phyloP scores from a whole-genome alignment of 1,284 basidiomycete species.

The Naganishia sp. region DNA sequence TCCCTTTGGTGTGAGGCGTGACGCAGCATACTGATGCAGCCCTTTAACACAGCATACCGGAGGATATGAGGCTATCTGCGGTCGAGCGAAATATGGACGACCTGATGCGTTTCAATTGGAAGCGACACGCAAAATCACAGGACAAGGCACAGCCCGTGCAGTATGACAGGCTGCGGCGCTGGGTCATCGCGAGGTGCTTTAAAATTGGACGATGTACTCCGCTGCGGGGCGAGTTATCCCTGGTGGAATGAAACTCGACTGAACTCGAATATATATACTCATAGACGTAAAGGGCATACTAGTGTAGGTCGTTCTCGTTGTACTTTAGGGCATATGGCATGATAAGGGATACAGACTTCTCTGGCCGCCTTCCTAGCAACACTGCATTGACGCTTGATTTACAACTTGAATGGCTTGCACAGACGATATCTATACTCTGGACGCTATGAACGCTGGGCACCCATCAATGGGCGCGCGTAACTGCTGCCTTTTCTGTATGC shows the following conservation, averaged over 20 bases:
- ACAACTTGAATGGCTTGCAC: too few species aligned
- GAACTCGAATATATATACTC: too few species aligned
- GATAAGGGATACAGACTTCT: too few species aligned
- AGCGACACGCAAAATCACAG: conserved; percentile 8
- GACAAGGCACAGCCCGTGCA: conserved; percentile 10
- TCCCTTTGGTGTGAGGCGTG: too few species aligned
- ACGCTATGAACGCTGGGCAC: too few species aligned
- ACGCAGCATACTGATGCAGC: neutral
- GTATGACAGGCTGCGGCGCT: conserved; percentile 19
- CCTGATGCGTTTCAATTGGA: conserved; percentile 31
- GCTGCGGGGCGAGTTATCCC: conserved; percentile 13
- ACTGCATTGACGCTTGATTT: too few species aligned
- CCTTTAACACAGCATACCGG: conserved; percentile 27
- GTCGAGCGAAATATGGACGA: conserved; percentile 32
- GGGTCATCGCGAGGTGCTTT: conserved; percentile 32
- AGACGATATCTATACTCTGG: too few species aligned
- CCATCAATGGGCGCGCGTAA: neutral
- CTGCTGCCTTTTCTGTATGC: neutral
- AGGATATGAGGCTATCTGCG: conserved; percentile 29
- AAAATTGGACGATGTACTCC: conserved; percentile 32
- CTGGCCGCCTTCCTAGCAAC: too few species aligned
- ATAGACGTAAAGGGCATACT: too few species aligned
- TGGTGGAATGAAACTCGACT: neutral
- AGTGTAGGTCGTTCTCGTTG: too few species aligned
- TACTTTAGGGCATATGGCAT: too few species aligned